Conservation (phyloP, 2,329 filamentous ascomycete genomes). For the Sporothrix pseudoabietina region DNA sequence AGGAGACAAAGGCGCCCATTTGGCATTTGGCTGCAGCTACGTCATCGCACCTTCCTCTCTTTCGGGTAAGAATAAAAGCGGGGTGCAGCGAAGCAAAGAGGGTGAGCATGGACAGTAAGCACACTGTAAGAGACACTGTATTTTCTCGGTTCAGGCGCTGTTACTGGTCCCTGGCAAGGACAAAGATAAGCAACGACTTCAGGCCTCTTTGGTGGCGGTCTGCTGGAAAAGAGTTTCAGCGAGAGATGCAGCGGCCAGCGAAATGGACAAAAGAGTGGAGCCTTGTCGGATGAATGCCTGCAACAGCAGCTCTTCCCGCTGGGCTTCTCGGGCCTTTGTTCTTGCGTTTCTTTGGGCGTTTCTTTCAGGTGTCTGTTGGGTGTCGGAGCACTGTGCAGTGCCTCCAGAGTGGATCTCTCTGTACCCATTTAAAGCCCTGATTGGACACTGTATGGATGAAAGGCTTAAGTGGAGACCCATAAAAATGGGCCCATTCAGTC, state of each 20-base stretch:
- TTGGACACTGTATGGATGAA: not conserved
- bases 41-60: constrained; percentile 5
- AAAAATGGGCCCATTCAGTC: not conserved
- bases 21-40: not conserved
- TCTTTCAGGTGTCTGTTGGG: not conserved
- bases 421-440: not conserved
- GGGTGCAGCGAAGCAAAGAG: not conserved
- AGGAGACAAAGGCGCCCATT: constrained; percentile 1
- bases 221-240: constrained; percentile 31
- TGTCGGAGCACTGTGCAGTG: constrained; percentile 15
- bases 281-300: constrained; percentile 24
- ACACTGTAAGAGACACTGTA: constrained; percentile 8
- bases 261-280: constrained; percentile 2
- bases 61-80: not conserved
- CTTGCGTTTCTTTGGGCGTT: not conserved
- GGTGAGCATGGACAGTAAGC: not conserved
- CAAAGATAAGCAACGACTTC: not conserved
- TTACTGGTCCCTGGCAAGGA: not conserved
- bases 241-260: constrained; percentile 32
- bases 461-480: not conserved
- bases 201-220: not conserved
- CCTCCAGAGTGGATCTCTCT: not conserved
- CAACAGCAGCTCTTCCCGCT: not conserved
- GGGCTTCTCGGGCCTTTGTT: not conserved
- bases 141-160: not conserved